phyloP scores from a whole-genome alignment of 2,329 filamentous ascomycete species.

The Ophidiomyces ophidiicola region DNA sequence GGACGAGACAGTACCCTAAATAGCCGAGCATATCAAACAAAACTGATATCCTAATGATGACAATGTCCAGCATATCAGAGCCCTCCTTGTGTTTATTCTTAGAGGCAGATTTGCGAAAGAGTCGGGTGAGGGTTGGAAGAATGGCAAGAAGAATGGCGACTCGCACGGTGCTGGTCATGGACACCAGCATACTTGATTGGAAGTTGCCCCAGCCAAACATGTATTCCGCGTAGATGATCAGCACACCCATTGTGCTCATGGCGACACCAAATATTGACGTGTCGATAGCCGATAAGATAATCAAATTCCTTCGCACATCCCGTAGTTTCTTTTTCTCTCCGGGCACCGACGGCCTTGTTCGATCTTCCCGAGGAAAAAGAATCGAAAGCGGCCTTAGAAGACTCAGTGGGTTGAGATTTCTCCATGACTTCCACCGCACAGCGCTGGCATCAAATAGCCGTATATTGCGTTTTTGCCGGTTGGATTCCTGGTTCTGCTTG shows the following conservation, averaged over 20 bases:
- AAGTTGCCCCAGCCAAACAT: constrained; percentile 72
- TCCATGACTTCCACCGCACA: constrained; percentile 24
- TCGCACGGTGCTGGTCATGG: constrained; percentile 62
- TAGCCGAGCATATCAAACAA: constrained; percentile 65
- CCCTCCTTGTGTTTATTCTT: constrained; percentile 45
- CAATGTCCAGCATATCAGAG: constrained; percentile 65
- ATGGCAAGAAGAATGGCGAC: constrained; percentile 63
- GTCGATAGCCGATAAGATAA: constrained; percentile 68
- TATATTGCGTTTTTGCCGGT: constrained; percentile 53
- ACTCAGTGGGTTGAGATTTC: constrained; percentile 43
- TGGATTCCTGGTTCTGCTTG: constrained; percentile 54
- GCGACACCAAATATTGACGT: constrained; percentile 68
- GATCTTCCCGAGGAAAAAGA: constrained; percentile 50
- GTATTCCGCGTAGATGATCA: constrained; percentile 71
- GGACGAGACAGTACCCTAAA: constrained; percentile 58
- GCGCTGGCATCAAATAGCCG: constrained; percentile 28
- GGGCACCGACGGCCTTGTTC: constrained; percentile 21
- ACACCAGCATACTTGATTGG: constrained; percentile 70
- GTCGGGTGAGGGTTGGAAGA: constrained; percentile 63
- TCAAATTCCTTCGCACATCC: constrained; percentile 63
- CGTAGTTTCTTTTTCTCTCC: constrained; percentile 47
- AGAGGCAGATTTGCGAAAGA: constrained; percentile 45
- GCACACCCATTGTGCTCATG: constrained; percentile 68
- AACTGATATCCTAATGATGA: constrained; percentile 61
- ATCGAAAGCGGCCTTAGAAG: constrained; percentile 66